Evolutionary conservation across 2,329 filamentous ascomycete genomes (phyloP).

Genomic region (Phyllosticta citribraziliensis): DNA sequence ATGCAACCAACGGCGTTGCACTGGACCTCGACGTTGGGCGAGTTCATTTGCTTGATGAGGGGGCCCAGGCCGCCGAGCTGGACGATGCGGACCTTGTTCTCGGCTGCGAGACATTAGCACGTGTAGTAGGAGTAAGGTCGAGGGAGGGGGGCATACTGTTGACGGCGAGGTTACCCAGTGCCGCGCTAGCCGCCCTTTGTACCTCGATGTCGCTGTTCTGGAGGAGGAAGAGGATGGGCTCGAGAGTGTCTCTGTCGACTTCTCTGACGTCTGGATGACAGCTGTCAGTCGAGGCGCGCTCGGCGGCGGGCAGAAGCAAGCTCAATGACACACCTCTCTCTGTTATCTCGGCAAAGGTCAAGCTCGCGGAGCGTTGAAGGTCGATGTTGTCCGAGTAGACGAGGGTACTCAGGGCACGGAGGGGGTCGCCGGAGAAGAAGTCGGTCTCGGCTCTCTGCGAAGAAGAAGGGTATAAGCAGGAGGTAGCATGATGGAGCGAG

Average conservation of each 20-base stretch:
- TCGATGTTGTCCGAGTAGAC: conserved; percentile 99
- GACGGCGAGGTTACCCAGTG: conserved; percentile 89
- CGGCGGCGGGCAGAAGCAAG: neutral
- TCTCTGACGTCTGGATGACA: conserved; percentile 74
- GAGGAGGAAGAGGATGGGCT: conserved; percentile 89
- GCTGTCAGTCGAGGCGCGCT: neutral
- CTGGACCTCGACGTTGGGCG: conserved; percentile 93
- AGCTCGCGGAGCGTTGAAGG: conserved; percentile 88
- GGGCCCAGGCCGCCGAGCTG: conserved; percentile 81
- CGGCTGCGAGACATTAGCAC: conserved; percentile 55
- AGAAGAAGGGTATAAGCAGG: conserved; percentile 11
- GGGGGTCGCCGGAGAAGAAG: conserved; percentile 93
- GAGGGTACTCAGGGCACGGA: conserved; percentile 85
- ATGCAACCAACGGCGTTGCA: conserved; percentile 99
- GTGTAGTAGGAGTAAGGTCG: conserved; percentile 7
- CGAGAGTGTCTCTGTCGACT: conserved; percentile 88
- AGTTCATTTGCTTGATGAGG: conserved; percentile 97
- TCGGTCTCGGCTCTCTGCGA: conserved; percentile 88
- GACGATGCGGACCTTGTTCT: conserved; percentile 97
- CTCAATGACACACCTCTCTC: conserved; percentile 63
- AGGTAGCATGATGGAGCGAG: conserved; percentile 15
- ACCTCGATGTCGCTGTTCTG: conserved; percentile 96
- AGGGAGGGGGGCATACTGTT: conserved; percentile 56
- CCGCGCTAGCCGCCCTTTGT: conserved; percentile 89
- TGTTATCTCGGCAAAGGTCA: conserved; percentile 98